phyloP scores from a whole-genome alignment of 106 monocot species.

The Allium fistulosum region DNA sequence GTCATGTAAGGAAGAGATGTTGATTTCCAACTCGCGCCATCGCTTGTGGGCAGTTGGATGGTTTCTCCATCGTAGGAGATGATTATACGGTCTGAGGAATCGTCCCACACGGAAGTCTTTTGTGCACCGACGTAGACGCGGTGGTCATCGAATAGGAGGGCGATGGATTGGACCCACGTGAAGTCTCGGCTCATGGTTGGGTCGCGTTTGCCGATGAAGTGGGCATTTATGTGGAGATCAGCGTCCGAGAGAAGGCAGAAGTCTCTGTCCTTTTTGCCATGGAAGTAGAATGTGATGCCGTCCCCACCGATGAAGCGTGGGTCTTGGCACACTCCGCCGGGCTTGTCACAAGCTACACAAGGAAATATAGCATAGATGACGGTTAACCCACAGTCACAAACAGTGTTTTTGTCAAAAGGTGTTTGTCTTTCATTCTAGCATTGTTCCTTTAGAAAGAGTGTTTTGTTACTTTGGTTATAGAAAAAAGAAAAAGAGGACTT shows the following conservation, averaged over 20 bases:
- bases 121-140: conserved; percentile 18
- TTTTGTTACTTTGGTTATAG: too few species aligned
- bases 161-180: conserved; percentile 26
- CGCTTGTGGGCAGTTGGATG: conserved; percentile 9
- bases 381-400: not conserved
- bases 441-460: not conserved
- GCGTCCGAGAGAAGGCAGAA: conserved; percentile 25
- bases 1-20: not conserved
- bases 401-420: not conserved
- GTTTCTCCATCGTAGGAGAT: conserved; percentile 12
- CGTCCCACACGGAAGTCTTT: conserved; percentile 12
- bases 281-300: conserved; percentile 42
- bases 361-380: not conserved
- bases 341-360: conserved; percentile 8
- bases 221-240: conserved; percentile 69
- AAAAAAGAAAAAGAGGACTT: not conserved
- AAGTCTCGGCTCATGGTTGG: conserved; percentile 9
- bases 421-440: not conserved
- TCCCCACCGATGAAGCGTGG: conserved; percentile 37
- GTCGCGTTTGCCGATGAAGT: conserved; percentile 51
- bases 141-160: conserved; percentile 19
- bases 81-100: conserved; percentile 7
- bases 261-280: conserved; percentile 26
- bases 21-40: conserved; percentile 12
- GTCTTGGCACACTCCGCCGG: conserved; percentile 18